Percentiles rank a stretch among this genome's conserved stretches.
phyloP scores from a whole-genome alignment of 1,284 basidiomycete genomes.

The Vanrija pseudolonga region DNA sequence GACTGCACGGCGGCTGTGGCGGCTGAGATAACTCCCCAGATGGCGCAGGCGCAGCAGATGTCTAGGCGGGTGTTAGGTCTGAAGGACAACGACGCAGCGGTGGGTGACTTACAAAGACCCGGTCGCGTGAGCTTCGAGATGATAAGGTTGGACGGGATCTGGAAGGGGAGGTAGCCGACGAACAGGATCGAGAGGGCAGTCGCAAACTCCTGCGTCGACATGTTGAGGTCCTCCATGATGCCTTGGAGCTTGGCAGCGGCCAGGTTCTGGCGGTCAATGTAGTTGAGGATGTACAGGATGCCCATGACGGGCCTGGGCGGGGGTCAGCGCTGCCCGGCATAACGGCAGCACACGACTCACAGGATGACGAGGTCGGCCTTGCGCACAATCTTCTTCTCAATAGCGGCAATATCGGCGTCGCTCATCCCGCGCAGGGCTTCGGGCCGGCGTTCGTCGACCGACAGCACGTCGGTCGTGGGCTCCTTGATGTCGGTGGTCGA shows the following conservation, averaged over 20 bases:
- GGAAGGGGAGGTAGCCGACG: constrained; percentile 18
- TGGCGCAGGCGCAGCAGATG: constrained; percentile 16
- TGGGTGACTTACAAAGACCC: constrained; percentile 26
- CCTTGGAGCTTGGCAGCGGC: constrained; percentile 41
- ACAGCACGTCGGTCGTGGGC: background rate
- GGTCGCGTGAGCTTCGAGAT: constrained; percentile 29
- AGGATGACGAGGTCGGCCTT: constrained; percentile 44
- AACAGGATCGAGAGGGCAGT: constrained; percentile 47
- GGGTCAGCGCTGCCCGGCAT: no score
- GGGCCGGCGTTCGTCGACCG: background rate
- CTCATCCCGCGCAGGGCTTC: no score
- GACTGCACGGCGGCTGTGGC: constrained; percentile 21
- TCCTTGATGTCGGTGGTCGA: background rate
- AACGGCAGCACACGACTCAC: constrained; percentile 16
- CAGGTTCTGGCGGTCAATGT: background rate
- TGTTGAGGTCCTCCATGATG: constrained; percentile 30
- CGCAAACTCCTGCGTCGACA: constrained; percentile 33
- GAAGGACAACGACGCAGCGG: background rate
- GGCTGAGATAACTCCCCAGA: constrained; percentile 33
- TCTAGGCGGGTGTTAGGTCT: constrained; percentile 5
- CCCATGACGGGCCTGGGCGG: constrained; percentile 15
- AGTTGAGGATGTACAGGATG: background rate
- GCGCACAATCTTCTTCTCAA: constrained; percentile 40
- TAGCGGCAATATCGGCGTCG: no score
- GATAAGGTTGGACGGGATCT: constrained; percentile 13